Evolutionary conservation across 139 green algal genomes (phyloP), one percentile per base, ranked within the genome.

Genomic region (Desmodesmus armatus): DNA sequence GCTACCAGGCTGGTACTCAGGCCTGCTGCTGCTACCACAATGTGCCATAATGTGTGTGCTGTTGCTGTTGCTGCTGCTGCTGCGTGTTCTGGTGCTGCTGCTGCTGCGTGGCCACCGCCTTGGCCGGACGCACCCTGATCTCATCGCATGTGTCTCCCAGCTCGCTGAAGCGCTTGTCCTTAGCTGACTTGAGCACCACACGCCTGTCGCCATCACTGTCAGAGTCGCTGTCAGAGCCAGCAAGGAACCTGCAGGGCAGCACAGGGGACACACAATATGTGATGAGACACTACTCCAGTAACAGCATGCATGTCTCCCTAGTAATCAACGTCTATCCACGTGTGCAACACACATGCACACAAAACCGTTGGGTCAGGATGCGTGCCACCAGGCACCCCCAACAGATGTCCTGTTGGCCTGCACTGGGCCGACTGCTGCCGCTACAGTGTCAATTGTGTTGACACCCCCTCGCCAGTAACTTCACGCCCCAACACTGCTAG

Each of bases 131-230:
- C 44, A 80, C 94, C 89, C 93, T 89, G 71, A 99, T 98, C 63
- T 99, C 96, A 35, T 97, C 94, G 73, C 93, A 96, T 25, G 91
- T 93, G 15, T 89, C 47, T 6, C 66, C 43, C 82, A 99, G 90
- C 86, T 99, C 97, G 23, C 95, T 96, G 49, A 94, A 93, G 0
- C 95, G 88, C 88, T 97, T 96, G 87, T 98, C 95, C 85, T 97
- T 97, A 39, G 94, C 94, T 44, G 82, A 93, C 49, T 92, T 92
- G 5, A 94, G 83, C 43, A 99, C 93, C 29, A 98, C 93, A n/a
- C 91, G 92, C 55, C 93, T 89, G 80, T 96, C 95, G 65, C 96
- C 91, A 37, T 97, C 93, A 25, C 90, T 95, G 70, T 98, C 95
- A 15, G 87, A 93, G 66, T 97, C 95, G 47, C 87, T 94, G 75